Base-by-base conservation (phyloP, 129 eudicot genomes). In the Artemisia tridentata region DNA sequence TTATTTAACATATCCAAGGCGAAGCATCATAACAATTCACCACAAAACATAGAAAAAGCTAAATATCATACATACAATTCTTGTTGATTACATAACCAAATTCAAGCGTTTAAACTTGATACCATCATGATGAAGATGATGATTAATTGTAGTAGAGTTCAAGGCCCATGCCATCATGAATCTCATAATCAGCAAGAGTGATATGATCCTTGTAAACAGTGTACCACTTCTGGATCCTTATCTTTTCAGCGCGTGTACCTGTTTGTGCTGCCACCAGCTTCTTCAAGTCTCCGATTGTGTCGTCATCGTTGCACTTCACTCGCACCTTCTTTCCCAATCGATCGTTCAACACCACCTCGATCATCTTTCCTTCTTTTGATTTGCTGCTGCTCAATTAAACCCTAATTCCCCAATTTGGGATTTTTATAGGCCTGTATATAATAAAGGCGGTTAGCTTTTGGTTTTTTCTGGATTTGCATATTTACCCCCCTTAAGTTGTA, bases 161-260 rank as follows among this genome's bases (percentile, higher is more conserved):
- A 77, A 91, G 96, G 73, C 96, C 97, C 97, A 91, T 91, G 79
- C 96, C 96, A 56, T 91, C 97, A 63, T 87, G 97, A 72, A 87
- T 87, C 81, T 87, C 97, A 75, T 90, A 90, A 69, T 90, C 95
- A 82, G 69, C 69, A 73, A 90, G 91, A 58, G 97, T 90, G 74
- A 90, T 90, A 47, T 90, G 95, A 58, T 90, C 97, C 79, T 87
- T 90, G 85, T 90, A 90, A 55, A 85, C 77, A 77, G 38, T 87
- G 84, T 90, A 90, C 97, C 95, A 87, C 76, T 87, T 90, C 91
- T 85, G 91, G 68, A 91, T 91, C 63, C 97, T 67, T 45, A 91
- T 91, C 82, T 91, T 91, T 25, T 91, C 93, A 23, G 96, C 82
- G 6, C 96, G 88, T 10, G 97, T 88, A 2, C 97, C 96, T 1